A percentile compares a stretch with the other conserved stretches of the same genome.
Evolutionary conservation across 305 asterid species (phyloP).

Genomic region (Fraxinus albicans): DNA sequence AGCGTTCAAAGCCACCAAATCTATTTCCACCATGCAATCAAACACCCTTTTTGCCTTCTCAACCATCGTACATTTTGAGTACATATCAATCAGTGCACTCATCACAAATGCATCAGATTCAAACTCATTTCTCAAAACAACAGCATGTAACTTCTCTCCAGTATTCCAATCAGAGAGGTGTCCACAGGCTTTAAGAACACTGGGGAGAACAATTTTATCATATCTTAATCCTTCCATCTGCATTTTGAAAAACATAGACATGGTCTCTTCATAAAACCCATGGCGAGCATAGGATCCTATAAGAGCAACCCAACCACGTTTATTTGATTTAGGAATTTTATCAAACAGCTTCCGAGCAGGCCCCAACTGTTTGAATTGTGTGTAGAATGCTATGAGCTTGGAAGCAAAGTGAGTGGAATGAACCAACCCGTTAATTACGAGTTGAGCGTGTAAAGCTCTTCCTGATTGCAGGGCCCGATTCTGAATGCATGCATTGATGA

Average conservation of each 20-base stretch:
- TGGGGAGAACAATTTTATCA: conserved; percentile 52
- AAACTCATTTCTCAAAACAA: conserved; percentile 40
- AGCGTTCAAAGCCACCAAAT: conserved; percentile 60
- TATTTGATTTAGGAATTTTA: conserved; percentile 47
- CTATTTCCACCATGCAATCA: conserved; percentile 38
- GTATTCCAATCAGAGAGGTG: conserved; percentile 40
- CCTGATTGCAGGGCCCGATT: conserved; percentile 39
- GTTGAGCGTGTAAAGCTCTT: conserved; percentile 55
- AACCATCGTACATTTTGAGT: conserved; percentile 51
- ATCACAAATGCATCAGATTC: conserved; percentile 46
- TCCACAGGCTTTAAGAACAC: conserved; percentile 63
- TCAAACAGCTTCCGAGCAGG: conserved; percentile 64
- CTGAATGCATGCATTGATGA: conserved; percentile 35
- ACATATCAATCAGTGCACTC: conserved; percentile 63
- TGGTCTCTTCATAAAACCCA: conserved; percentile 48
- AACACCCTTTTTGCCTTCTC: conserved; percentile 57
- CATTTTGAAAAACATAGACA: conserved; percentile 45
- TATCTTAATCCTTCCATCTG: conserved; percentile 31
- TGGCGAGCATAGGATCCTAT: conserved; percentile 54
- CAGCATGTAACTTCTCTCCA: conserved; percentile 47
- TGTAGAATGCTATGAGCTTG: conserved; percentile 48
- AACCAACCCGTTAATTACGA: conserved; percentile 45
- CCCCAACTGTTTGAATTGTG: conserved; percentile 31
- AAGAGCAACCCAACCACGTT: conserved; percentile 50
- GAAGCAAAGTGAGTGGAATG: conserved; percentile 37